Conservation (phyloP, 441 rosid genomes). For the Pelargonium myrrhifolium region DNA sequence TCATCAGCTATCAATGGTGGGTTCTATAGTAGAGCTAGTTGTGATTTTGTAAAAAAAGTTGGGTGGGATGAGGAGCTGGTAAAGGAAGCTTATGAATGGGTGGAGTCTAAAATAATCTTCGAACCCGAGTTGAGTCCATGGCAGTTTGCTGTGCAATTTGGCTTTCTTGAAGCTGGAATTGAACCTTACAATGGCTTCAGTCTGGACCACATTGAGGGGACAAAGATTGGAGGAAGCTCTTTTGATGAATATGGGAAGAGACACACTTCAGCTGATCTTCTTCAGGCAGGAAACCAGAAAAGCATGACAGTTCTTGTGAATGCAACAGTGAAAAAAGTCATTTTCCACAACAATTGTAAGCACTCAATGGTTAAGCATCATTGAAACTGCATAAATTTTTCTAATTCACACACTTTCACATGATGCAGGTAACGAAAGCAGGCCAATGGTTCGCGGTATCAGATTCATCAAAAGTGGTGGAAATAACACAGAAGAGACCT, state of each 20-base stretch:
- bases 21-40: conserved; percentile 64
- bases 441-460: conserved; percentile 40
- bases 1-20: conserved; percentile 67
- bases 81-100: conserved; percentile 60
- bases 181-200: conserved; percentile 57
- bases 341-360: conserved; percentile 41
- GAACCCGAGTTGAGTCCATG: conserved; percentile 53
- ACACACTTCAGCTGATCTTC: conserved; percentile 73
- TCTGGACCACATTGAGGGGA: conserved; percentile 63
- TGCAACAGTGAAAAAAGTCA: conserved; percentile 50
- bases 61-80: conserved; percentile 62
- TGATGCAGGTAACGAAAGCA: conserved; percentile 31
- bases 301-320: conserved; percentile 47
- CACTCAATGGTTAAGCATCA: too few relatives aligned
- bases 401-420: not conserved
- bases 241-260: conserved; percentile 54
- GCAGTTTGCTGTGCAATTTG: conserved; percentile 53
- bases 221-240: conserved; percentile 61
- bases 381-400: too few relatives aligned
- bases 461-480: conserved; percentile 50
- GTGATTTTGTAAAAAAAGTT: conserved; percentile 35
- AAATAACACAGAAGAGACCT: conserved; percentile 26
- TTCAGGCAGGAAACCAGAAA: conserved; percentile 37
- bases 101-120: conserved; percentile 56
- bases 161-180: conserved; percentile 69